These are phyloP conservation scores for Hypoxylon trugodes DNA, from an alignment of 495 filamentous ascomycete species.

Conservation along the genomic window DNA sequence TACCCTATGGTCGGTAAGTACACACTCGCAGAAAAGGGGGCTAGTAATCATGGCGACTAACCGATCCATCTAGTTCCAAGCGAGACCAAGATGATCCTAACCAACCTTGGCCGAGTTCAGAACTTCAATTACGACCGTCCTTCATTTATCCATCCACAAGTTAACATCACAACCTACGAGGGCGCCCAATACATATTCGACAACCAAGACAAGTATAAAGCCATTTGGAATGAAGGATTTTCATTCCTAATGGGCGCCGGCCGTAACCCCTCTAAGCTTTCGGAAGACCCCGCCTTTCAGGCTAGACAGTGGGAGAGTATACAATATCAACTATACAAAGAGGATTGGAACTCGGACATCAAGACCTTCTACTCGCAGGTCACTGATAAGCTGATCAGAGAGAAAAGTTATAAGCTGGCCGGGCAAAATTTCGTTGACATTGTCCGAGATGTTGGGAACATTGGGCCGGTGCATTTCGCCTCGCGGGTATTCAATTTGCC, in stretches of 20 bases:
- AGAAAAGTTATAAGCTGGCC: slow-evolving; percentile 66
- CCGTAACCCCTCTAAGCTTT: slow-evolving; percentile 62
- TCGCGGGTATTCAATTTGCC: slow-evolving; percentile 77
- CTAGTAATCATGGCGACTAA: not conserved
- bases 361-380: slow-evolving; percentile 70
- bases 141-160: slow-evolving; percentile 55
- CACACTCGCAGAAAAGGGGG: not conserved
- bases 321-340: slow-evolving; percentile 63
- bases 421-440: slow-evolving; percentile 77
- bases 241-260: slow-evolving; percentile 57
- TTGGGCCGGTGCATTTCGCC: slow-evolving; percentile 76
- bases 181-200: slow-evolving; percentile 71
- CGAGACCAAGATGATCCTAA: slow-evolving; percentile 79
- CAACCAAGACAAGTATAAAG: slow-evolving; percentile 68
- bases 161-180: slow-evolving; percentile 67
- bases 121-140: slow-evolving; percentile 78
- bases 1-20: slow-evolving; percentile 70
- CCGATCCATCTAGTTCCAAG: slow-evolving; percentile 26
- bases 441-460: slow-evolving; percentile 77
- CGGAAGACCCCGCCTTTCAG: slow-evolving; percentile 60
- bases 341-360: slow-evolving; percentile 64
- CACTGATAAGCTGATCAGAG: slow-evolving; percentile 69
- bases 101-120: slow-evolving; percentile 71
- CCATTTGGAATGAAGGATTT: slow-evolving; percentile 67
- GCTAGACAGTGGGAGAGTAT: slow-evolving; percentile 61